phyloP scores from a whole-genome alignment of 2,329 filamentous ascomycete species.

The Xylaria sp. region DNA sequence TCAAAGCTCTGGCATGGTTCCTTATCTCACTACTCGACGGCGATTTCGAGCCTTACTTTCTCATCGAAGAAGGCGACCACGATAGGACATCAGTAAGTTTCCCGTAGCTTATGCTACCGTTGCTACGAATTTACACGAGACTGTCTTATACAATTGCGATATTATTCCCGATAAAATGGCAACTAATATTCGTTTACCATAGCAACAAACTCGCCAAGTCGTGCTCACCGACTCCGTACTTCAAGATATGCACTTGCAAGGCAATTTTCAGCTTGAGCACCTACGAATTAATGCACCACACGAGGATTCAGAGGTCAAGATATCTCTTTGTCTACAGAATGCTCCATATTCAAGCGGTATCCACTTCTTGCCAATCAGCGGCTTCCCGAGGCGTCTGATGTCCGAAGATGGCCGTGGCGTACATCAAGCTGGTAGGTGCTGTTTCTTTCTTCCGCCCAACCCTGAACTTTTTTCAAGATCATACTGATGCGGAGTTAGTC shows the following conservation, averaged over 20 bases:
- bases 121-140: background rate
- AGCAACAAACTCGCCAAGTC: constrained; percentile 44
- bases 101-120: background rate
- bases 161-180: background rate
- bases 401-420: constrained; percentile 44
- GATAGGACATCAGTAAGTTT: constrained; percentile 26
- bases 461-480: background rate
- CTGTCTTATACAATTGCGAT: background rate
- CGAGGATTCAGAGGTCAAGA: constrained; percentile 43
- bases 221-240: constrained; percentile 44
- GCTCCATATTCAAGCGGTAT: constrained; percentile 43
- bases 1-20: constrained; percentile 49
- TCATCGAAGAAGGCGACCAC: constrained; percentile 45
- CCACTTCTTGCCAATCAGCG: constrained; percentile 48
- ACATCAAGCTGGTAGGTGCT: constrained; percentile 41
- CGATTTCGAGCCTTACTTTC: constrained; percentile 51
- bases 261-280: constrained; percentile 46
- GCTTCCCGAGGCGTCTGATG: constrained; percentile 49
- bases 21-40: constrained; percentile 47
- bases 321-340: constrained; percentile 47
- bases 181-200: constrained; percentile 11
- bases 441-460: background rate
- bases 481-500: constrained; percentile 18
- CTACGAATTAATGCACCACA: constrained; percentile 42
- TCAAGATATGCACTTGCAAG: constrained; percentile 50